Evolutionary conservation across 305 asterid genomes (phyloP).

Genomic region (Fraxinus sp.): DNA sequence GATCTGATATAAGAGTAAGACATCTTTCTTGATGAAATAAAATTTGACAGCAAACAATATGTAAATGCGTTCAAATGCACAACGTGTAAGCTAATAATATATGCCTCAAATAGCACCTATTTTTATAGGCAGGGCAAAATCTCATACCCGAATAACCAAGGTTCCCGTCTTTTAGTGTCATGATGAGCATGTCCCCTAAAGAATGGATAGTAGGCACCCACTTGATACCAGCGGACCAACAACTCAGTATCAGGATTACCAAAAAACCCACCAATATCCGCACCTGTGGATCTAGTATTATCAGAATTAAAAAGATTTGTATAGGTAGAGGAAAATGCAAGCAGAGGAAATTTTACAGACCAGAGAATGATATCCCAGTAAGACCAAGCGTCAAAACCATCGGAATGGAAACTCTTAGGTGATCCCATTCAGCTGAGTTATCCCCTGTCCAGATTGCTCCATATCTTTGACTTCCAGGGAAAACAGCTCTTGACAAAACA

Average conservation of each 20-base stretch:
- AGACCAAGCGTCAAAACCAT: constrained; percentile 92
- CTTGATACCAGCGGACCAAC: constrained; percentile 97
- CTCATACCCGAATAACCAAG: constrained; percentile 93
- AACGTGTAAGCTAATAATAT: background rate
- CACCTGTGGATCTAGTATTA: constrained; percentile 50
- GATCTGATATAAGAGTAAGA: background rate
- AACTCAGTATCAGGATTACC: constrained; percentile 93
- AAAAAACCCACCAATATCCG: constrained; percentile 98
- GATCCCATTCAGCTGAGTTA: constrained; percentile 97
- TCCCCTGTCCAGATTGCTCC: constrained; percentile 99
- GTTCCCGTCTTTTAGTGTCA: constrained; percentile 96
- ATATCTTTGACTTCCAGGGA: constrained; percentile 89
- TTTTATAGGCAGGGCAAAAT: constrained; percentile 23
- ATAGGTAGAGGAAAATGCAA: background rate
- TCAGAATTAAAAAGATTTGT: constrained; percentile 11
- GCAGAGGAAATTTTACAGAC: constrained; percentile 41
- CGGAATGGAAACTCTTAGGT: constrained; percentile 82
- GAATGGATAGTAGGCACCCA: constrained; percentile 96
- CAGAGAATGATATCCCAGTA: constrained; percentile 83
- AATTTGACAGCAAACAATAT: background rate
- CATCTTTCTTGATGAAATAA: background rate
- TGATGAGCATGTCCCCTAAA: constrained; percentile 99
- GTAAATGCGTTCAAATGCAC: background rate
- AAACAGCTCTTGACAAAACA: constrained; percentile 90
- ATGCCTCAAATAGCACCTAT: constrained; percentile 10